Base-by-base conservation (phyloP, 2,329 filamentous ascomycete species). In the Pseudogymnoascus sp. region DNA sequence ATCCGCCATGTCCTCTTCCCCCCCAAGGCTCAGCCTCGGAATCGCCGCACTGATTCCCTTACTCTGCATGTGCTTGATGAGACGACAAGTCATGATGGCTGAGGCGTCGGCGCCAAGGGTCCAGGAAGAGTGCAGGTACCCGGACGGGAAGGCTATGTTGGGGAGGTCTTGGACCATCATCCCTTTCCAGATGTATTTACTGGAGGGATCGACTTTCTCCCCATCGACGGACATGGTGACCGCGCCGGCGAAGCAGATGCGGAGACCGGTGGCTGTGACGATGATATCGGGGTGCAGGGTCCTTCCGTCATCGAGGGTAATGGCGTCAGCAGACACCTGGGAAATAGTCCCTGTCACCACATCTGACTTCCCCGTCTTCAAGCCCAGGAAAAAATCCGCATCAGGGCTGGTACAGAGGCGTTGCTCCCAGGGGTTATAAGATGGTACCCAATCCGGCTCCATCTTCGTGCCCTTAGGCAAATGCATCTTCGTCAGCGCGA, bases 381-480 rank as follows among this genome's bases (percentile, higher is more conserved):
- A 69, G 0, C 76, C 74, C 5, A 70, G 63, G 66, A 76, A 83
- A 62, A 82, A 79, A 67, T 81, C 80, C 0, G 78, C 78, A 28
- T 80, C 75, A 16, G 75, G 72, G 1, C 70, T 82, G 31, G 87
- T 76, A 68, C 88, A 91, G 16, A 91, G 75, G 1, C 89, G 82
- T 69, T 91, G 89, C 62, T 90, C 81, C 85, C 87, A 86, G 0
- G 84, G 84, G 5, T 79, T 79, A 64, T 86, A 86, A 0, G 72
- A 70, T 0, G 83, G 83, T 18, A 76, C 75, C 74, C 85, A 85
- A 69, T 86, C 79, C 1, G 81, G 81, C n/a, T 84, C 78, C 65
- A 76, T 71, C 1, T 76, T 73, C 14, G 84, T 73, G n/a, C 75
- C 69, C 0, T 69, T 68, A 0, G 85, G 85, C 0, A 88, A 77